Percentiles rank a stretch among this genome's conserved stretches.
These are phyloP conservation scores for Cylindrodendrum hubeiense DNA, from an alignment of 2,329 filamentous ascomycete genomes.

Conservation along the genomic window DNA sequence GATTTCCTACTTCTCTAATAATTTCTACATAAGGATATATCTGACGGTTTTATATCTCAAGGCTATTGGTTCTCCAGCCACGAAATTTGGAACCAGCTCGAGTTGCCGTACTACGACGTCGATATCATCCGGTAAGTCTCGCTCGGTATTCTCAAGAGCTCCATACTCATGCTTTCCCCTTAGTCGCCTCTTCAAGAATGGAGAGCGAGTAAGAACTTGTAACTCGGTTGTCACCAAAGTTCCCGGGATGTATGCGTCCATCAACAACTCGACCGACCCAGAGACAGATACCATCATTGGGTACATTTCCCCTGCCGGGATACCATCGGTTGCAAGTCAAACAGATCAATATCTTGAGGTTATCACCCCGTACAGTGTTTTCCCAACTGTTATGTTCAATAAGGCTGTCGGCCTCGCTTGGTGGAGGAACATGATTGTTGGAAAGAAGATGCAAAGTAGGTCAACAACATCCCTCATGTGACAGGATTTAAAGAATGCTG, in stretches of 20 bases:
- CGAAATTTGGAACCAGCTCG: constrained; percentile 57
- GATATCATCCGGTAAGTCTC: constrained; percentile 51
- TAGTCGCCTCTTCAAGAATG: constrained; percentile 54
- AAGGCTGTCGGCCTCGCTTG: constrained; percentile 55
- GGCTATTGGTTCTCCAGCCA: constrained; percentile 57
- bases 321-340: constrained; percentile 55
- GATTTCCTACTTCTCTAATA: neutral
- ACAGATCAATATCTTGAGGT: constrained; percentile 56
- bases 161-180: fast-evolving
- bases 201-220: constrained; percentile 56
- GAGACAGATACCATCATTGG: constrained; percentile 51
- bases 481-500: neutral
- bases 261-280: constrained; percentile 57
- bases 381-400: constrained; percentile 53
- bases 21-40: neutral
- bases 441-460: constrained; percentile 59
- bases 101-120: constrained; percentile 57
- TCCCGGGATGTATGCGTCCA: constrained; percentile 56
- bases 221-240: constrained; percentile 53
- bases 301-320: constrained; percentile 57
- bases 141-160: fast-evolving
- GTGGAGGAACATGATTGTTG: constrained; percentile 57
- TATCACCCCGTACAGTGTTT: constrained; percentile 55
- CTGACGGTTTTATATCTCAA: constrained; percentile 8
- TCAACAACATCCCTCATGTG: neutral